Base-by-base conservation (phyloP, 208 protist genomes). In the Naegleria lovaniensis region DNA sequence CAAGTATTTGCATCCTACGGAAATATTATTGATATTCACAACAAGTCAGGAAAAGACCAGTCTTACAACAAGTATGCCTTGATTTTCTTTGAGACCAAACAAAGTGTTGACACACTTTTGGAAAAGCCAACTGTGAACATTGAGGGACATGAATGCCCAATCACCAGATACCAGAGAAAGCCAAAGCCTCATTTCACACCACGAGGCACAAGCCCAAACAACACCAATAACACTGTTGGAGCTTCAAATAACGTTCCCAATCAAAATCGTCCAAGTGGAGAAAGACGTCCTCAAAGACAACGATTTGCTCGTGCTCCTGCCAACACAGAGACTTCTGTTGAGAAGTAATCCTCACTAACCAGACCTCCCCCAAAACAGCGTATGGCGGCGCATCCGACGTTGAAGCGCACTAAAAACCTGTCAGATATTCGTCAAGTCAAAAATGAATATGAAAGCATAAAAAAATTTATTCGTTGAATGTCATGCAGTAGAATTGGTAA, bases 11-110 rank as follows among this genome's bases (percentile, higher is more conserved):
- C 36, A 19, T 11, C 9, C 11, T 85, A 43, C 25, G 79, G 79
- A 43, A 43, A 43, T 15, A 43, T 85, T 43, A 43, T 85, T 85
- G 79, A 85, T 85, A 85, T 85, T 39, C 41, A 85, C 36, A 85
- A 85, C 38, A 43, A 43, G 13, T 39, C 79, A 11, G 79, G 15
- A 25, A 85, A 85, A 25, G 38, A 85, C 3, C 79, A 85, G 43
- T 39, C 38, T n/a, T 85, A 36, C 36, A 85, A 43, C 22, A 85
- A 43, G 11, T 85, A 85, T 85, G 79, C 79, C 22, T 85, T 85
- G 36, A 85, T 85, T 33, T 85, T 85, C 79, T 85, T 85, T 43
- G 38, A 85, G 22, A 43, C 7, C 4, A 7, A 85, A 85, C n/a
- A 85, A 43, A 43, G 38, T 25, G 79, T 85, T 33, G 38, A 85